Conservation (phyloP, 495 filamentous ascomycete species). For the Aspergillus asperescens region DNA sequence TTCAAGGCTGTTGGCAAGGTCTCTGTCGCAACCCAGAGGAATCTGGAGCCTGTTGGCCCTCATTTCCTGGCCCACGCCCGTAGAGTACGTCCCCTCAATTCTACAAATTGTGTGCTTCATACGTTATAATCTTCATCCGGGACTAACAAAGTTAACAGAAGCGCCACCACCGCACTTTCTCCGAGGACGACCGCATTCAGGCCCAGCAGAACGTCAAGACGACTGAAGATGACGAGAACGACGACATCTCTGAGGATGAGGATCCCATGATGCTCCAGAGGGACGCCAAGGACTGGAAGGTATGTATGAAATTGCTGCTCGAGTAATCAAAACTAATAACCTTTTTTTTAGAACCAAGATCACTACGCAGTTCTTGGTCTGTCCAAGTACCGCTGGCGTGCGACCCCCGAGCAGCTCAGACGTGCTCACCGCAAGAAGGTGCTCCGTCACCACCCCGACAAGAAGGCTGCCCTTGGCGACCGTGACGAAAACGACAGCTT, state of each 20-base stretch:
- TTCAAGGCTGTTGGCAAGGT: constrained; percentile 74
- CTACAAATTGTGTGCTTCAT: not conserved
- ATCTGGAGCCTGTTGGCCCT: constrained; percentile 90
- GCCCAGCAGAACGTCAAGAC: constrained; percentile 92
- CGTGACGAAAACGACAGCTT: constrained; percentile 90
- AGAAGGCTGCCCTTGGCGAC: constrained; percentile 83
- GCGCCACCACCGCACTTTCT: constrained; percentile 95
- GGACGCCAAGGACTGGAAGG: constrained; percentile 99
- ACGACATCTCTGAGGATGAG: constrained; percentile 88
- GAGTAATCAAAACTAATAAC: constrained; percentile 25
- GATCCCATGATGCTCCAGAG: constrained; percentile 83
- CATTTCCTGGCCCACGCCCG: constrained; percentile 97
- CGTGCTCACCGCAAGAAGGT: constrained; percentile 99
- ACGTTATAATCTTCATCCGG: not conserved
- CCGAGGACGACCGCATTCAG: constrained; percentile 95
- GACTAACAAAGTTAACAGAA: constrained; percentile 47
- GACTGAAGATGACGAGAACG: constrained; percentile 83
- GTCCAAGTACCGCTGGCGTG: constrained; percentile 81
- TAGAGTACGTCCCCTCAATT: constrained; percentile 52
- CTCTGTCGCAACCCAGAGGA: constrained; percentile 67
- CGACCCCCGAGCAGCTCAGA: constrained; percentile 97
- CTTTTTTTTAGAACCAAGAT: constrained; percentile 67
- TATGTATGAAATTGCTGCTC: constrained; percentile 28
- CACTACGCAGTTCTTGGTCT: constrained; percentile 97
- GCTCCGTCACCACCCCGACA: constrained; percentile 95